Conservation (phyloP, 2,329 filamentous ascomycete species). For the Aspergillus clavatus region DNA sequence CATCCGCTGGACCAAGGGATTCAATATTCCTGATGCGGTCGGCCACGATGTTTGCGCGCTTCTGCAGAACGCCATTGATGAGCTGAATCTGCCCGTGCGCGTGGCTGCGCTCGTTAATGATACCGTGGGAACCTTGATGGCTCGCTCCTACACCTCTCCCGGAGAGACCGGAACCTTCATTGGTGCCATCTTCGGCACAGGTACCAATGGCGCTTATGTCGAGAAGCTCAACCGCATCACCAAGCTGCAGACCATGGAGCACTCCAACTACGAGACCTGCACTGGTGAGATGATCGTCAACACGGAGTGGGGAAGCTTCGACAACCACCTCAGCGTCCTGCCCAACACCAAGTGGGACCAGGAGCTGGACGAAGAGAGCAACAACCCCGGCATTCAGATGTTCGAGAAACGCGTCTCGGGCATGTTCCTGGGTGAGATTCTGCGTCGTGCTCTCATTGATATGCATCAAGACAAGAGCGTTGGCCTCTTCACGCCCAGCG, state of each 20-base stretch:
- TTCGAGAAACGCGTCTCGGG: conserved; percentile 98
- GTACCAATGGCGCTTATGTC: conserved; percentile 95
- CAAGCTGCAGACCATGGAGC: conserved; percentile 60
- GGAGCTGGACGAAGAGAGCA: conserved; percentile 70
- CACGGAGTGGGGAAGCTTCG: conserved; percentile 97
- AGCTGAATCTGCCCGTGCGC: conserved; percentile 77
- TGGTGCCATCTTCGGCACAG: conserved; percentile 96
- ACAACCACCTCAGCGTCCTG: conserved; percentile 84
- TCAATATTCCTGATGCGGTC: conserved; percentile 90
- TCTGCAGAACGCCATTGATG: conserved; percentile 84
- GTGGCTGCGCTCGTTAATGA: conserved; percentile 98
- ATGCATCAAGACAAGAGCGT: conserved; percentile 64
- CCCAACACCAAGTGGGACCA: conserved; percentile 80
- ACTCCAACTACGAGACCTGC: conserved; percentile 61
- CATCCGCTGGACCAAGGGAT: conserved; percentile 98
- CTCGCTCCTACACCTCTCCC: conserved; percentile 87
- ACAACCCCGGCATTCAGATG: conserved; percentile 95
- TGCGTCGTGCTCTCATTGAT: conserved; percentile 69
- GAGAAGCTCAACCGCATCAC: conserved; percentile 83
- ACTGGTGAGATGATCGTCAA: conserved; percentile 97
- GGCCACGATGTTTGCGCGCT: conserved; percentile 92
- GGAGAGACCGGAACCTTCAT: conserved; percentile 81
- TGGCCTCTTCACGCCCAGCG: conserved; percentile 69
- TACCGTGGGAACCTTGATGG: conserved; percentile 96
- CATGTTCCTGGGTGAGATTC: conserved; percentile 96